phyloP scores from a whole-genome alignment of 345 rosid genomes.

The Geranium rotundifolium region DNA sequence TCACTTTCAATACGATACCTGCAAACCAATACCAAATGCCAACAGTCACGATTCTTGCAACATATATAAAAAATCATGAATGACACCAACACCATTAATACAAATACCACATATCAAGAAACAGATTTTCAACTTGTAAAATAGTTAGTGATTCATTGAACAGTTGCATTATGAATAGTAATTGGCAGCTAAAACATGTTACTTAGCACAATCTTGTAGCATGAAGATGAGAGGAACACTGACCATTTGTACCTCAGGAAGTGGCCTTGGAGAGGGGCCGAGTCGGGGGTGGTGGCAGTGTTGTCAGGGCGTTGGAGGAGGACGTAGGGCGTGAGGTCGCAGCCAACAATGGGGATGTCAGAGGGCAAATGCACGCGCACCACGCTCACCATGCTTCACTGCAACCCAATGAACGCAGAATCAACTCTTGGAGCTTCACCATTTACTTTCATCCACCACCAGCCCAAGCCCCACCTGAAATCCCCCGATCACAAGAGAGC shows the following conservation, averaged over 20 bases:
- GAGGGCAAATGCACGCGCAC: conserved; percentile 89
- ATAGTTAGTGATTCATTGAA: too few species aligned
- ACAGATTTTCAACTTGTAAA: background rate
- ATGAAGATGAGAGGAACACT: conserved; percentile 13
- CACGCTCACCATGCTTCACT: conserved; percentile 84
- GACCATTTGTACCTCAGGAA: conserved; percentile 89
- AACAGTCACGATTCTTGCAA: background rate
- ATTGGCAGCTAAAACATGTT: background rate
- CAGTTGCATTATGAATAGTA: background rate
- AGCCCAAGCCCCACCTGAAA: too few species aligned
- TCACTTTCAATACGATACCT: too few species aligned
- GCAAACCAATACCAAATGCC: too few species aligned
- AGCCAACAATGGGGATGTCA: conserved; percentile 95
- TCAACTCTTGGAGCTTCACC: too few species aligned
- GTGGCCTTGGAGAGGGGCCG: conserved; percentile 69
- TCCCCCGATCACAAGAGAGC: too few species aligned
- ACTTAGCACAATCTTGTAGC: too few species aligned
- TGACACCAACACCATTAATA: background rate
- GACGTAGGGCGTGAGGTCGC: conserved; percentile 89
- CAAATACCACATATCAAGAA: background rate
- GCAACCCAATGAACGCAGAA: conserved; percentile 16
- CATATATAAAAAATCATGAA: background rate
- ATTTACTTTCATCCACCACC: too few species aligned
- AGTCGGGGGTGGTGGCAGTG: conserved; percentile 44
- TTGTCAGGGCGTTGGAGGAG: conserved; percentile 68